phyloP scores from a whole-genome alignment of 306 rosid species.

The Albizia julibrissin region DNA sequence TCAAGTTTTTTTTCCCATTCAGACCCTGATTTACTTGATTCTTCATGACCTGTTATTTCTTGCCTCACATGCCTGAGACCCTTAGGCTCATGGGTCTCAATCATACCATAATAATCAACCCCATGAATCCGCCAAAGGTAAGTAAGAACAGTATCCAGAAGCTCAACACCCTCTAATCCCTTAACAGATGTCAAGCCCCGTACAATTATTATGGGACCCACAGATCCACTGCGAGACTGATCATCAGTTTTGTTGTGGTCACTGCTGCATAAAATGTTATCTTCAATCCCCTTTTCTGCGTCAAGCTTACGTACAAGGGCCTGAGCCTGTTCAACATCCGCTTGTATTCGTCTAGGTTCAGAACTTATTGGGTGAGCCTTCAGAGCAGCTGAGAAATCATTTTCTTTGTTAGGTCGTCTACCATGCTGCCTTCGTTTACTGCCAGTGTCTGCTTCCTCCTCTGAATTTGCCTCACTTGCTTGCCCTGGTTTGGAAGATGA shows the following conservation, averaged over 20 bases:
- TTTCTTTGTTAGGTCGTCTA: constrained; percentile 66
- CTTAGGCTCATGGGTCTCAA: constrained; percentile 82
- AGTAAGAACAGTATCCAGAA: constrained; percentile 82
- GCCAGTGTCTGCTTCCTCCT: constrained; percentile 74
- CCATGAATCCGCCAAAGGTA: constrained; percentile 98
- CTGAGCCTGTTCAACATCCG: constrained; percentile 81
- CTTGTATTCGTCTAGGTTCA: constrained; percentile 79
- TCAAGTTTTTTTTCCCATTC: constrained; percentile 93
- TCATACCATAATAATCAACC: constrained; percentile 90
- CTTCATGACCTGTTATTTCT: constrained; percentile 50
- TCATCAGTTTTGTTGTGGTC: constrained; percentile 70
- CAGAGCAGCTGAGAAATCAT: constrained; percentile 79
- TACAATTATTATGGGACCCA: constrained; percentile 76
- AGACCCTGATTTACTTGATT: constrained; percentile 54
- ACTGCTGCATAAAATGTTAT: constrained; percentile 68
- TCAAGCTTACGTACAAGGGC: constrained; percentile 87
- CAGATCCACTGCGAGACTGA: constrained; percentile 65
- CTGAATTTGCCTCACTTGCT: constrained; percentile 81
- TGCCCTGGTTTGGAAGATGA: constrained; percentile 67
- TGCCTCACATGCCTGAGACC: constrained; percentile 88
- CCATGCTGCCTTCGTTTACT: constrained; percentile 76
- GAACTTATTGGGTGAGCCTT: constrained; percentile 79
- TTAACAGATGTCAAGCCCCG: constrained; percentile 87
- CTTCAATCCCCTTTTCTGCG: constrained; percentile 79
- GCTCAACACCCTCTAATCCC: constrained; percentile 93